Evolutionary conservation across 2,329 filamentous ascomycete genomes (phyloP).

Genomic region (Clarireedia monteithiana): DNA sequence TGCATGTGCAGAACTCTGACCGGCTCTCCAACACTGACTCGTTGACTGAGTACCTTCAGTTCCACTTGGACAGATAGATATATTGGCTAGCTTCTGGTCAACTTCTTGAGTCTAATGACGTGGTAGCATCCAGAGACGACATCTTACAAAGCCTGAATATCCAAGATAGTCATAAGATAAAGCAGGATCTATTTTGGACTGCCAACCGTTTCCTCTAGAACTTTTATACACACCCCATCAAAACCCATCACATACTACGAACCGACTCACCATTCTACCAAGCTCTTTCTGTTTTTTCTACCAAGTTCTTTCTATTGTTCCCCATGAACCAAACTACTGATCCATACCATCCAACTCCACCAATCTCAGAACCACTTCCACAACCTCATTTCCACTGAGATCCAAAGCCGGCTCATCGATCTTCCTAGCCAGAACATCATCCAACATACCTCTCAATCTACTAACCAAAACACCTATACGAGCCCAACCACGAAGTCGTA

Average conservation of each 20-base stretch:
- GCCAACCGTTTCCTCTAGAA: no score
- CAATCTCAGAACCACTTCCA: slow-evolving; percentile 68
- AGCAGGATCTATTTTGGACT: no score
- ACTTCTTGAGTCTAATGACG: no score
- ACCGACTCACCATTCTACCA: not conserved
- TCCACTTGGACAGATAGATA: no score
- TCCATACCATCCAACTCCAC: slow-evolving; percentile 88
- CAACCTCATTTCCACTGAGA: slow-evolving; percentile 55
- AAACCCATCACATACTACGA: not conserved
- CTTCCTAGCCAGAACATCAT: slow-evolving; percentile 72
- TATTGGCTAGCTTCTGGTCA: no score
- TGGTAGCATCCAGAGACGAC: no score
- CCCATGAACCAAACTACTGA: slow-evolving; percentile 17
- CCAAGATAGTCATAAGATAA: no score
- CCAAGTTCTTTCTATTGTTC: not conserved
- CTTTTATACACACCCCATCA: no score
- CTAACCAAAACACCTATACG: slow-evolving; percentile 86
- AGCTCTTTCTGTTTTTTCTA: not conserved
- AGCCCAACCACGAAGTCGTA: slow-evolving; percentile 82
- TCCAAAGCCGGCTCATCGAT: slow-evolving; percentile 66
- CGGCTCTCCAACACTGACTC: no score
- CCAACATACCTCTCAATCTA: slow-evolving; percentile 75
- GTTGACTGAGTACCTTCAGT: no score
- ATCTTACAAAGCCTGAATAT: no score
- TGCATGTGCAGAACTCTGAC: no score